Evolutionary conservation across 352 stramenopile genomes (phyloP), one percentile per base, ranked within the genome.

Genomic region (Blastocystis sp.): DNA sequence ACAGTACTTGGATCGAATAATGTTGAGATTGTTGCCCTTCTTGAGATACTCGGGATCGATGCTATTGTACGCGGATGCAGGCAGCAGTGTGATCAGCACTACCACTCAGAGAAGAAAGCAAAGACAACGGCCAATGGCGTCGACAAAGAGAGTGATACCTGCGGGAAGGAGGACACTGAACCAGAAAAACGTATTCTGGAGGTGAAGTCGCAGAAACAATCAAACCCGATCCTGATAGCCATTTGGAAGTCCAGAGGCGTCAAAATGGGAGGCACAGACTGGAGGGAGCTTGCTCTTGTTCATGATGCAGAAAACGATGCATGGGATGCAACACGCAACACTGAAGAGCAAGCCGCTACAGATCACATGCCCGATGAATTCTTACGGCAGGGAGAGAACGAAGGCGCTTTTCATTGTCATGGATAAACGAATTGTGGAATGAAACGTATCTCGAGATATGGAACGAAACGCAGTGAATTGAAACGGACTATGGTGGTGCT

Each of bases 201-300:
- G 3, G 23, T 76, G 23, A 23, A 67, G 34, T 23, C 1, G 4
- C 5, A 17, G 5, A 60, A 28, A 2, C 11, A 52, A n/a, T n/a
- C 23, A 11, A 59, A 70, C 61, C 69, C 34, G 28, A 34, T 21
- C 48, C 21, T 67, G 52, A 28, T 62, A 84, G n/a, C 74, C 74
- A 84, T 84, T 64, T 2, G 74, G 74, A 28, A 52, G 14, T 28
- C 21, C 48, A 69, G 67, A 28, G 14, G 48, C 17, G n/a, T 67
- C 74, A 56, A 84, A 84, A 84, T 84, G 74, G 52, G 74, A 56
- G 5, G 74, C 74, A 52, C 74, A 84, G 1, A 19, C 34, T 38
- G 67, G 53, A 4, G 74, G 74, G 28, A 84, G 74, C 4, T 70
- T 48, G 21, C 14, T 67, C 17, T 69, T 67, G 60, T 84, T 84